Base-by-base conservation (phyloP, 805 yeast species). In the Candida ovalis region DNA sequence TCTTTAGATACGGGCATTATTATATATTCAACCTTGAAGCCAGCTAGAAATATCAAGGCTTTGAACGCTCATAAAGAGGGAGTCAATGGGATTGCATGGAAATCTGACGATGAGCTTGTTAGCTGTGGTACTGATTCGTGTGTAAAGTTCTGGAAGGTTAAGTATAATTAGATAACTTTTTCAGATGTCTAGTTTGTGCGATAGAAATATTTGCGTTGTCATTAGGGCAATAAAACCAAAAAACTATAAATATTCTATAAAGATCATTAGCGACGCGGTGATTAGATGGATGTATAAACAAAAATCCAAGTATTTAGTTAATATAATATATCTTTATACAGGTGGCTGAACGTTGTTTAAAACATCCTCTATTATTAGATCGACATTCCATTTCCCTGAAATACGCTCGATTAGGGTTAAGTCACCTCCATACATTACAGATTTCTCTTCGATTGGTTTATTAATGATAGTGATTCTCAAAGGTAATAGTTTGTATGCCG, bases 51-150 rank as follows among this genome's bases (percentile, higher is more conserved):
- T 54, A 70, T 87, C 58, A 88, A 89, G 69, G 66, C 70, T 36
- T 70, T 84, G 53, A 86, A 86, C 59, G 88, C 96, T 1, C 99
- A 94, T 62, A 90, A 87, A 63, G 92, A 81, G 51, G 98, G 98
- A 48, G 89, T 88, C 41, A 78, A 78, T 37, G 80, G 78, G 30
- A 88, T 88, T 17, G 73, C 70, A 42, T 94, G 98, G 97, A 43
- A 66, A 9, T 60, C 62, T 25, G 74, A 73, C 27, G 72, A 66
- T 36, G 68, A 71, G 10, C 63, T 91, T 37, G 79, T 81, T 8
- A 80, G 86, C 52, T 84, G 80, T 19, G 99, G 99, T 33, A 70
- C 81, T 15, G 99, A 94, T 64, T 88, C 92, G 2, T 75, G 84
- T 44, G 72, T 92, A 47, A 91, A 86, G 68, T 68, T 73, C 27